Evolutionary conservation across 2,329 filamentous ascomycete species (phyloP).

Genomic region (Cordyceps tenuipes): DNA sequence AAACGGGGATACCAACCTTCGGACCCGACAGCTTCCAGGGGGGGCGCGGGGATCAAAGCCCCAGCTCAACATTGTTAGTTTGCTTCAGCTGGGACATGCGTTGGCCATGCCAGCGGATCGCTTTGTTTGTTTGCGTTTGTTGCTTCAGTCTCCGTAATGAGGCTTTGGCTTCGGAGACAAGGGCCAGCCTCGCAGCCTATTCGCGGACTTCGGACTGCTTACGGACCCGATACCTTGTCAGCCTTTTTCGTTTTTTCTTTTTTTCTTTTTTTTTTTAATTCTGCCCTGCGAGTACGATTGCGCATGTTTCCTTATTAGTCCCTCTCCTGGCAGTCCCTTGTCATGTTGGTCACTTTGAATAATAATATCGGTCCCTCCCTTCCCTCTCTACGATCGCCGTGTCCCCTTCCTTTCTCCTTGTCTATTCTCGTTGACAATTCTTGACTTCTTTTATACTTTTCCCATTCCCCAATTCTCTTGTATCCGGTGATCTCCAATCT

Average conservation of each 20-base stretch:
- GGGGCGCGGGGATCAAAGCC: neutral
- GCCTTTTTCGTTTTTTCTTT: neutral
- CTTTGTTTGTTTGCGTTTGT: neutral
- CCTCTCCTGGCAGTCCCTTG: neutral
- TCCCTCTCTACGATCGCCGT: neutral
- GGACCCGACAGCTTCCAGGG: slow-evolving; percentile 1
- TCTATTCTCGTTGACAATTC: neutral
- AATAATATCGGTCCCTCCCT: neutral
- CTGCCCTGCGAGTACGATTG: slow-evolving; percentile 5
- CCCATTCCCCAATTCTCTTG: neutral
- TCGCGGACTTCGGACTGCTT: slow-evolving; percentile 7
- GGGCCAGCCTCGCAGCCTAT: neutral
- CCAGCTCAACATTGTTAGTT: neutral
- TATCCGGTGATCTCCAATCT: neutral
- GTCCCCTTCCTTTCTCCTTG: neutral
- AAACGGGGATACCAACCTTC: neutral
- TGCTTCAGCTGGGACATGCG: too few relatives aligned
- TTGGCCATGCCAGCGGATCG: neutral
- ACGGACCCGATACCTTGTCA: slow-evolving; percentile 1
- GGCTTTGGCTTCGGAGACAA: neutral
- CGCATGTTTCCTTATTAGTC: slow-evolving; percentile 1
- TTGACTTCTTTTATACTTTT: neutral
- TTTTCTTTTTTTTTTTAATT: too few relatives aligned
- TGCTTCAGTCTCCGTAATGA: neutral
- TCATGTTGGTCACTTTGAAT: neutral